Percentiles rank a stretch among this genome's conserved stretches.
Conservation (phyloP, 2,329 filamentous ascomycete species). For the Calonectria naviculata region DNA sequence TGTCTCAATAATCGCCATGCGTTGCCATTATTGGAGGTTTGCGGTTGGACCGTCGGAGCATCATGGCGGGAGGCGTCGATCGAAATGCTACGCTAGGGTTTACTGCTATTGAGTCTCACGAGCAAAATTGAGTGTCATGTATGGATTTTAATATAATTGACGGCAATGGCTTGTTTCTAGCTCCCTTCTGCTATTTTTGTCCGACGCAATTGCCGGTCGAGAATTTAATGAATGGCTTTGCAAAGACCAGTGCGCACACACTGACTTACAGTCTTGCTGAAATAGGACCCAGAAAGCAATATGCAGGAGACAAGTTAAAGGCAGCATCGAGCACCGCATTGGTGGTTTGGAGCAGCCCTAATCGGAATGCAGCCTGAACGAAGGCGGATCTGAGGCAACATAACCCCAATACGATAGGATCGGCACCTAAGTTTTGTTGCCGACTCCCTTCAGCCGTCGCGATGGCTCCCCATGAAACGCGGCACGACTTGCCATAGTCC, state of each 20-base stretch:
- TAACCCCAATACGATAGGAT: constrained; percentile 30
- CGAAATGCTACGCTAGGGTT: background rate
- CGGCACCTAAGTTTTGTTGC: constrained; percentile 18
- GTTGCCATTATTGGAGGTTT: background rate
- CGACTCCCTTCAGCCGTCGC: constrained; percentile 23
- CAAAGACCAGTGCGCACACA: background rate
- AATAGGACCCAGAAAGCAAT: background rate
- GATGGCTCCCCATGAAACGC: constrained; percentile 36
- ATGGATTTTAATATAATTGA: background rate
- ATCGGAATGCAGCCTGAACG: constrained; percentile 21
- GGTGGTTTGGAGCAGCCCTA: constrained; percentile 16
- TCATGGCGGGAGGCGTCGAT: constrained; percentile 17
- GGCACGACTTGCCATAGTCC: constrained; percentile 22
- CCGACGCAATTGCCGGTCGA: background rate
- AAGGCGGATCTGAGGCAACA: constrained; percentile 24
- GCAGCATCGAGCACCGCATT: constrained; percentile 15
- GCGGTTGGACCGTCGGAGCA: constrained; percentile 11
- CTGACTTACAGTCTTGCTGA: background rate
- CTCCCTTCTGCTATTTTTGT: background rate
- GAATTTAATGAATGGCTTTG: background rate
- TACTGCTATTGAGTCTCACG: background rate
- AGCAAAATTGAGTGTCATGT: constrained; percentile 3
- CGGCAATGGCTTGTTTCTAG: background rate
- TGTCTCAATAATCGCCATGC: background rate
- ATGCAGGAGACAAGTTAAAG: constrained; percentile 6